Evolutionary conservation across 2,329 filamentous ascomycete species (phyloP).

Genomic region (Fusarium siculi): DNA sequence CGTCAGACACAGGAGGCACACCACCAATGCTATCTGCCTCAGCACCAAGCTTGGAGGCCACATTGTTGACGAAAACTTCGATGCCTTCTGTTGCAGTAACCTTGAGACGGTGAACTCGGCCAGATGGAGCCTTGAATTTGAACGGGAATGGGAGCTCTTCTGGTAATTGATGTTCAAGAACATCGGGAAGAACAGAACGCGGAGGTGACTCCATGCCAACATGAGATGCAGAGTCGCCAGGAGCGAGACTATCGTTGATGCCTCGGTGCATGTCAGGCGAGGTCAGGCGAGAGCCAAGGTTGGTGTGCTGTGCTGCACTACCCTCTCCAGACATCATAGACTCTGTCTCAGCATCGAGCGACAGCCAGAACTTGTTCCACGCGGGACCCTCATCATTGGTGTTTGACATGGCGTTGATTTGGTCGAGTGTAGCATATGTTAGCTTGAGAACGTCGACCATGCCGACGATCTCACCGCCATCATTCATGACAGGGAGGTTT

Average conservation of each 20-base stretch:
- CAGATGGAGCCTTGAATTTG: conserved; percentile 98
- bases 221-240: conserved; percentile 94
- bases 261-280: conserved; percentile 81
- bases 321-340: conserved; percentile 95
- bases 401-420: conserved; percentile 94
- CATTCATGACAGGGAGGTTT: conserved; percentile 98
- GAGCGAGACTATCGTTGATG: conserved; percentile 83
- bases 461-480: conserved; percentile 94
- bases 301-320: conserved; percentile 74
- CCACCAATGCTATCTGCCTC: conserved; percentile 90
- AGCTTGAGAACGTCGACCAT: conserved; percentile 99
- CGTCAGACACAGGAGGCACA: conserved; percentile 79
- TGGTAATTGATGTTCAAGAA: conserved; percentile 61
- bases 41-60: conserved; percentile 83
- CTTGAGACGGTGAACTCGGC: conserved; percentile 92
- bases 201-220: conserved; percentile 82
- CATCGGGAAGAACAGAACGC: conserved; percentile 68
- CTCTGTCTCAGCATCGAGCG: conserved; percentile 92
- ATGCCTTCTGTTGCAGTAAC: conserved; percentile 84
- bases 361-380: conserved; percentile 99
- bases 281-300: conserved; percentile 77
- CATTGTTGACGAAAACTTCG: conserved; percentile 78
- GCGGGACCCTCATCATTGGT: conserved; percentile 88
- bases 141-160: conserved; percentile 90
- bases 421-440: conserved; percentile 96